Percentiles rank a stretch among this genome's conserved stretches.
phyloP scores from a whole-genome alignment of 768 basidiomycete genomes.

The Tulasnella sp. region DNA sequence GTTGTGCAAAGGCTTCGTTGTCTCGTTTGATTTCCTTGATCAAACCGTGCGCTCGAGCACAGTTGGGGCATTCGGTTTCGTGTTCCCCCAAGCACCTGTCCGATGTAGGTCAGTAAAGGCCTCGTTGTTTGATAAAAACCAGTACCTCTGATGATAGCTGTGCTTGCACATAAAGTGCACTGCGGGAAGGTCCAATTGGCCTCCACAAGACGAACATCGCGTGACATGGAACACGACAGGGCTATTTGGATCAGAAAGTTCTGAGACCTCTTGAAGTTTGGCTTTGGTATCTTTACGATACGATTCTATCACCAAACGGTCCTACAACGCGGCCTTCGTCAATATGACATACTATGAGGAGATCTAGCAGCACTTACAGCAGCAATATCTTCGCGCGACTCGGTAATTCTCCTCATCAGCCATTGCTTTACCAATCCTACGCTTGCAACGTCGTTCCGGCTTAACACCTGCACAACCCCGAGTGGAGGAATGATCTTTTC shows the following conservation, averaged over 20 bases:
- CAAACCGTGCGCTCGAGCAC: conserved; percentile 74
- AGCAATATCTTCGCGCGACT: conserved; percentile 61
- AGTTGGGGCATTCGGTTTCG: conserved; percentile 81
- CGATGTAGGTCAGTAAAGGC: not conserved
- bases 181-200: conserved; percentile 81
- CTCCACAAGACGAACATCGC: conserved; percentile 78
- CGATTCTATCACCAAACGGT: conserved; percentile 73
- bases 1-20: conserved; percentile 71
- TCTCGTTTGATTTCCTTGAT: conserved; percentile 81
- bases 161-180: conserved; percentile 98
- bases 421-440: conserved; percentile 88
- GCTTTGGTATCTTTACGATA: conserved; percentile 74
- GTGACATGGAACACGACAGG: conserved; percentile 92
- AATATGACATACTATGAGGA: not conserved
- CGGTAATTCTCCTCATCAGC: conserved; percentile 66
- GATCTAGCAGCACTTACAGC: conserved; percentile 41
- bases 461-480: conserved; percentile 78
- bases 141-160: conserved; percentile 91
- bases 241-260: conserved; percentile 61
- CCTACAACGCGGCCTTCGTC: conserved; percentile 35
- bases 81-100: conserved; percentile 76
- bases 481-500: conserved; percentile 77
- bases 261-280: conserved; percentile 70
- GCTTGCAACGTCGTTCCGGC: conserved; percentile 79
- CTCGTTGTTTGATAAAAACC: conserved; percentile 18